Evolutionary conservation across 306 rosid species (phyloP).

Genomic region (Nissolia schottii): DNA sequence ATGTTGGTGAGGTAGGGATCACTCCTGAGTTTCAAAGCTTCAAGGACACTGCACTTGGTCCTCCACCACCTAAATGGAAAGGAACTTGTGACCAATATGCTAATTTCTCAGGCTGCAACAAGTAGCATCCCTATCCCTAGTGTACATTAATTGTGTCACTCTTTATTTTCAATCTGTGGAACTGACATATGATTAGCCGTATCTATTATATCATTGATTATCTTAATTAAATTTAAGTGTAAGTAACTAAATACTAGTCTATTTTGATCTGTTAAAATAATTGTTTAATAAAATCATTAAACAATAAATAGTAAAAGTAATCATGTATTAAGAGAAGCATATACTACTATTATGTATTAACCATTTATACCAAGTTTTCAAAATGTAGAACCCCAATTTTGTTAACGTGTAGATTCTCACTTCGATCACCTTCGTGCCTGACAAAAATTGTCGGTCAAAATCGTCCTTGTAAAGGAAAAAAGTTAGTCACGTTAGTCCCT

Average conservation of each 20-base stretch:
- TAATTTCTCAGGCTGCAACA: conserved; percentile 91
- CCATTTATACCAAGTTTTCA: too few relatives aligned
- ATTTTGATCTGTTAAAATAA: not conserved
- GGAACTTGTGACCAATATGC: conserved; percentile 63
- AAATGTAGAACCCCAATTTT: too few relatives aligned
- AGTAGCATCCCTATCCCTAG: conserved; percentile 40
- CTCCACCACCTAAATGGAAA: conserved; percentile 85
- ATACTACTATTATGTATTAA: too few relatives aligned
- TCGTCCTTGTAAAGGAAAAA: too few relatives aligned
- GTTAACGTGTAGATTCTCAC: too few relatives aligned
- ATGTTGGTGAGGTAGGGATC: conserved; percentile 40
- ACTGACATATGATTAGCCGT: not conserved
- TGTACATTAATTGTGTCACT: not conserved
- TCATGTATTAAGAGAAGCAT: too few relatives aligned
- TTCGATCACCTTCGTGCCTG: too few relatives aligned
- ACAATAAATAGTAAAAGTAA: not conserved
- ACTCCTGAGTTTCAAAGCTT: conserved; percentile 81
- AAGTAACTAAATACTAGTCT: not conserved
- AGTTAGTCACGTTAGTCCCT: too few relatives aligned
- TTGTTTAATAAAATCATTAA: not conserved
- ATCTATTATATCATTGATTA: not conserved
- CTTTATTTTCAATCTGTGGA: not conserved
- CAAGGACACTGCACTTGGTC: conserved; percentile 65
- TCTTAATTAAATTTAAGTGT: not conserved
- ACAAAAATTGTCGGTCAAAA: too few relatives aligned